phyloP scores from a whole-genome alignment of 495 filamentous ascomycete species.

The Trichoderma erinaceum region DNA sequence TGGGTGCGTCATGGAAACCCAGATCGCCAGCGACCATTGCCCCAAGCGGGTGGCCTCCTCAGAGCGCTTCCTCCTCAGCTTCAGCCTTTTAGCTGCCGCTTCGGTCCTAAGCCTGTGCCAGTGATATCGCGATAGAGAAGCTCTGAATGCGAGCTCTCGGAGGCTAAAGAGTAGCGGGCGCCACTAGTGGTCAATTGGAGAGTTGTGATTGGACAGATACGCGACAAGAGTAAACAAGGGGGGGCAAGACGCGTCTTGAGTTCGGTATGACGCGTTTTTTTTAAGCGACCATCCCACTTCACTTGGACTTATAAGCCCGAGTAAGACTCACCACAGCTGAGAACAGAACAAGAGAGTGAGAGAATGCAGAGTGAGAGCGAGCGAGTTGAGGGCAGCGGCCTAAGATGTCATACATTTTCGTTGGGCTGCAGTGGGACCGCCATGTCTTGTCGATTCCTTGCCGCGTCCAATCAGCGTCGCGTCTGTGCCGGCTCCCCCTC shows the following conservation, averaged over 20 bases:
- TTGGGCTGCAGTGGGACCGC: conserved; percentile 6
- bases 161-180: neutral
- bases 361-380: neutral
- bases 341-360: neutral
- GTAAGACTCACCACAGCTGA: neutral
- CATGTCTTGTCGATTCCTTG: neutral
- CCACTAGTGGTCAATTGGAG: neutral
- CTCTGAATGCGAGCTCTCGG: neutral
- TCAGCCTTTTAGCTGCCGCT: neutral
- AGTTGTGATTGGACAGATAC: neutral
- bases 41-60: neutral
- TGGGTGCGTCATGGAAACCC: neutral
- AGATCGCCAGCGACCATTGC: neutral
- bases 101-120: neutral
- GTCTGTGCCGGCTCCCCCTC: neutral
- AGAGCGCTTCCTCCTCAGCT: neutral
- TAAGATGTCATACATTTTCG: neutral
- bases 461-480: neutral
- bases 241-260: conserved; percentile 1
- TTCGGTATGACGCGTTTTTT: conserved; percentile 4
- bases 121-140: neutral
- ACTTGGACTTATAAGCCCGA: neutral
- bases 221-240: conserved; percentile 14
- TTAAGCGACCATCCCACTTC: neutral
- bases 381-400: neutral